Percentiles rank a stretch among this genome's conserved stretches.
Conservation (phyloP, 495 filamentous ascomycete genomes). For the Talaromyces borbonicus region DNA sequence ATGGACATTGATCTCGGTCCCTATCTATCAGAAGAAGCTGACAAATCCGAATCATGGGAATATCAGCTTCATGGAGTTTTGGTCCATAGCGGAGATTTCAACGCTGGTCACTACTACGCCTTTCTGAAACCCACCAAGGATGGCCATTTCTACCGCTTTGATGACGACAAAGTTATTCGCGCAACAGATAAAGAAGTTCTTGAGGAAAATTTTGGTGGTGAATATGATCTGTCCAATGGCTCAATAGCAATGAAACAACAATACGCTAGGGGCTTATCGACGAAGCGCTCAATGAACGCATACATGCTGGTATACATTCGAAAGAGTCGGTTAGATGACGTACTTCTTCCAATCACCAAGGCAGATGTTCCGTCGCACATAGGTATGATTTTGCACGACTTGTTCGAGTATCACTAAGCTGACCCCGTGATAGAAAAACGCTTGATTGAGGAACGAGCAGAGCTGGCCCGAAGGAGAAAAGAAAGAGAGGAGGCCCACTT, state of each 20-base stretch:
- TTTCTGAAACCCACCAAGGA: slow-evolving; percentile 90
- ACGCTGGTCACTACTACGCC: slow-evolving; percentile 98
- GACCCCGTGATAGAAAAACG: slow-evolving; percentile 41
- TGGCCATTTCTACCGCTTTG: slow-evolving; percentile 92
- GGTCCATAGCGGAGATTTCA: slow-evolving; percentile 92
- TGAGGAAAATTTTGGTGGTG: slow-evolving; percentile 94
- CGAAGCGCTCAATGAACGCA: slow-evolving; percentile 67
- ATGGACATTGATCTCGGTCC: slow-evolving; percentile 83
- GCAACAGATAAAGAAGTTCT: slow-evolving; percentile 85
- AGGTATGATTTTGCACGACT: slow-evolving; percentile 35
- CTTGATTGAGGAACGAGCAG: slow-evolving; percentile 71
- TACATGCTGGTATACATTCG: slow-evolving; percentile 99
- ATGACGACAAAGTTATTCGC: slow-evolving; percentile 91
- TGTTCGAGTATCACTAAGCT: slow-evolving; percentile 2
- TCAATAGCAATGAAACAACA: slow-evolving; percentile 49
- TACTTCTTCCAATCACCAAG: slow-evolving; percentile 62
- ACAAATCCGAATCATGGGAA: slow-evolving; percentile 76
- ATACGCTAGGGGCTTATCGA: slow-evolving; percentile 54
- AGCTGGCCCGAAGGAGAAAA: slow-evolving; percentile 61
- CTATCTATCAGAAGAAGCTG: slow-evolving; percentile 79
- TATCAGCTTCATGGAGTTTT: slow-evolving; percentile 93
- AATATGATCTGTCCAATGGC: slow-evolving; percentile 59
- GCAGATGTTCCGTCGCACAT: slow-evolving; percentile 79
- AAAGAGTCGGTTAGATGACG: slow-evolving; percentile 67
- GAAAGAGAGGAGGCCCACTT: slow-evolving; percentile 91